Evolutionary conservation across 371 early-diverging fungal genomes (phyloP), one percentile per base, ranked within the genome.

Genomic region (Lichtheimia ramosa): DNA sequence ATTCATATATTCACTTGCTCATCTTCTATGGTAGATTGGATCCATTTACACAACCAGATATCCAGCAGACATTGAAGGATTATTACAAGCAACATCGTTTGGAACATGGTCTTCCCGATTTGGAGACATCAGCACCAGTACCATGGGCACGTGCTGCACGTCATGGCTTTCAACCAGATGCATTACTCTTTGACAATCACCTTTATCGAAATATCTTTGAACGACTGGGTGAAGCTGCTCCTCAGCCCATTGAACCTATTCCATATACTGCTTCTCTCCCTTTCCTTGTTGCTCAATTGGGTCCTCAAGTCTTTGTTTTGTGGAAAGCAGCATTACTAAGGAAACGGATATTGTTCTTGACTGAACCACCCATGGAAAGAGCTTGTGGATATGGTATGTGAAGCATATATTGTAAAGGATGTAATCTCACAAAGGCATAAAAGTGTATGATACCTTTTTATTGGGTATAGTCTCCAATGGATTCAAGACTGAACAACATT

Each of bases 321-420:
- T 87, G 87, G 87, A 84, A 84, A 48, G 82, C 85, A 2, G 81
- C 79, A 15, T 53, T 87, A 28, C 49, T 80, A 49, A 75, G 70
- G 51, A 81, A 84, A 50, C 73, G 83, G 15, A 82, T 87, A 34
- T 59, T 86, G 67, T 73, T 83, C 8, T 64, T 78, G 46, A 70
- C 81, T 42, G 56, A 64, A 16, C 74, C 83, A 0, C 83, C 83
- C 15, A 70, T 87, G 59, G 77, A 80, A 60, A 48, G 62, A 12
- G 64, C 71, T 4, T 83, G 84, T 56, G 66, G 81, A 25, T 75
- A 71, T 63, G 84, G 83, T 84, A 73, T 66, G 50, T 34, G 51
- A 15, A 20, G 10, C 2, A 23, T 21, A 20, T 21, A 24, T 10
- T 0, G 18, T n/a, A n/a, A 51, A 48, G 21, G 10, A 12, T 18